phyloP scores from a whole-genome alignment of 805 yeast genomes.

The Lipomyces starkeyi region DNA sequence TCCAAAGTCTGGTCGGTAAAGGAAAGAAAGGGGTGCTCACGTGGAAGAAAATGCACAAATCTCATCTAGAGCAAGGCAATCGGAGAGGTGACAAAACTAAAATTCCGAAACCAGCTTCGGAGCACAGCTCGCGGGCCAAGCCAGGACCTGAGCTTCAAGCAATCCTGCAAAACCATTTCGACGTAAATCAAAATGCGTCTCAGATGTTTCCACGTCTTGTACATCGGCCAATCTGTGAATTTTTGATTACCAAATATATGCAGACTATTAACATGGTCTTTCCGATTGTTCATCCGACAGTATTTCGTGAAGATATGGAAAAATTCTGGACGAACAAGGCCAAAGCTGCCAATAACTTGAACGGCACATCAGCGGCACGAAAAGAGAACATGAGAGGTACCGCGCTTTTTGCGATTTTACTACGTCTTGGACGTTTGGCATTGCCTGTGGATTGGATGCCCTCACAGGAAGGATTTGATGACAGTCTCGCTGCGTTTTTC shows the following conservation, averaged over 20 bases:
- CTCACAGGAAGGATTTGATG: conserved; percentile 29
- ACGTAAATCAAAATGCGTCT: conserved; percentile 10
- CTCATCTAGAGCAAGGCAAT: background rate
- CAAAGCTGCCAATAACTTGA: conserved; percentile 1
- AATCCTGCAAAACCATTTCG: conserved; percentile 6
- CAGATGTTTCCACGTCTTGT: conserved; percentile 35
- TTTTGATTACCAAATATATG: conserved; percentile 37
- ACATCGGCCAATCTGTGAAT: conserved; percentile 37
- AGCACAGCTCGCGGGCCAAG: conserved; percentile 14
- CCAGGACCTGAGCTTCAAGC: background rate
- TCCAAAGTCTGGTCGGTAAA: conserved; percentile 6
- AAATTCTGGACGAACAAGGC: conserved; percentile 30
- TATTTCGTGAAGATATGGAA: conserved; percentile 28
- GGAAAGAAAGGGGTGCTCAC: background rate
- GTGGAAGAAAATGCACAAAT: background rate
- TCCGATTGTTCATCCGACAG: conserved; percentile 36
- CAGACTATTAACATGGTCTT: conserved; percentile 37
- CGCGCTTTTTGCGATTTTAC: conserved; percentile 35
- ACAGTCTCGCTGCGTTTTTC: conserved; percentile 23
- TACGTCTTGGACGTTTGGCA: conserved; percentile 38
- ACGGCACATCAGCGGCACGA: background rate
- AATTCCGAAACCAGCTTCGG: background rate
- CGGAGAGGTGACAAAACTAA: background rate
- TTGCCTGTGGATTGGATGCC: conserved; percentile 38
- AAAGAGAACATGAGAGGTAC: conserved; percentile 29